Percentiles rank a stretch among this genome's conserved stretches.
phyloP scores from a whole-genome alignment of 805 yeast genomes.

The Saccharomycopsis sp. region DNA sequence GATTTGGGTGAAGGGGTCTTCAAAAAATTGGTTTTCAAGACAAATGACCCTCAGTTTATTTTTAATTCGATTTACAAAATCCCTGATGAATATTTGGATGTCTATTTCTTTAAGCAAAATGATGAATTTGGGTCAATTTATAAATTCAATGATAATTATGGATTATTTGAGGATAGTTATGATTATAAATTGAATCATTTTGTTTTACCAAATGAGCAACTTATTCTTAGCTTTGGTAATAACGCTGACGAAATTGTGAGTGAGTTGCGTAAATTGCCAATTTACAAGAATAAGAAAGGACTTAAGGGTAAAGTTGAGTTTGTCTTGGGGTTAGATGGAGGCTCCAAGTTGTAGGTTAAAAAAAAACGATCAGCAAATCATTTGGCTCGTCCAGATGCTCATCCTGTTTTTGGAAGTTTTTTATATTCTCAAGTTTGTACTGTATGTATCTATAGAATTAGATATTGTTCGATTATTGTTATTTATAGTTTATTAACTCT shows the following conservation, averaged over 20 bases:
- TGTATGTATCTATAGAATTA: too few species aligned
- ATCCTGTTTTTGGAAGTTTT: too few species aligned
- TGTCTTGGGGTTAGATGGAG: neutral
- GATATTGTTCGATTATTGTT: too few species aligned
- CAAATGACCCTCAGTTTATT: constrained; percentile 43
- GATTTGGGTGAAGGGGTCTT: constrained; percentile 71
- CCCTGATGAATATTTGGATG: constrained; percentile 10
- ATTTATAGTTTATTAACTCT: too few species aligned
- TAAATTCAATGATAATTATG: constrained; percentile 11
- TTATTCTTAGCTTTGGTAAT: neutral
- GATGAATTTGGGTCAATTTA: constrained; percentile 13
- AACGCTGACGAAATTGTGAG: neutral
- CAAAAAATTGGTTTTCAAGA: constrained; percentile 55
- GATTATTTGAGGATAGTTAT: constrained; percentile 13
- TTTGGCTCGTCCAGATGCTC: too few species aligned
- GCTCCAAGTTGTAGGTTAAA: neutral
- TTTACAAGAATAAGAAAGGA: constrained; percentile 14
- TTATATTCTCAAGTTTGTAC: too few species aligned
- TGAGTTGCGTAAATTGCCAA: constrained; percentile 1
- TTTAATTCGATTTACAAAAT: constrained; percentile 36
- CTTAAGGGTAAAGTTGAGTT: constrained; percentile 6
- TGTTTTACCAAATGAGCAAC: constrained; percentile 8
- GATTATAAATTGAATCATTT: constrained; percentile 14
- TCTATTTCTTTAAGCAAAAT: constrained; percentile 4
- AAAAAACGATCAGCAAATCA: too few species aligned